Conservation (phyloP, 192 early-diverging fungal species). For the Dispira simplex region DNA sequence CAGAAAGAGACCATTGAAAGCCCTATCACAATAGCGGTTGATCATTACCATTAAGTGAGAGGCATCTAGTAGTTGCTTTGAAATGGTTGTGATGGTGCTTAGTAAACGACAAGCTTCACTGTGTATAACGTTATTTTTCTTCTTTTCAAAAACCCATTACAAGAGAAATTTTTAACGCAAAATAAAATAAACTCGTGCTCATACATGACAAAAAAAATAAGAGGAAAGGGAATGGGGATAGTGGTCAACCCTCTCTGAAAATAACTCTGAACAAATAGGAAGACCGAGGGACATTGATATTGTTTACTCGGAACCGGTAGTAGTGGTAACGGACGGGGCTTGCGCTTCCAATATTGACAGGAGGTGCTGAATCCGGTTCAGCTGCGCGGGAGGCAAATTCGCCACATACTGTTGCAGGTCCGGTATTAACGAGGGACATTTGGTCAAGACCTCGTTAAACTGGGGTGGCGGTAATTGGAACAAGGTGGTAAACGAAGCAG, state of each 20-base stretch:
- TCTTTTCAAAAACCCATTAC: too few relatives aligned
- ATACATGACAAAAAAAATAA: not conserved
- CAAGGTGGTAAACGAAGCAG: not conserved
- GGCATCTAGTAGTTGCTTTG: too few relatives aligned
- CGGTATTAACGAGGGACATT: not conserved
- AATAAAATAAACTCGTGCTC: not conserved
- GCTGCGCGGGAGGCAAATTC: not conserved
- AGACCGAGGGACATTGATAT: not conserved
- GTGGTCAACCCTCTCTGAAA: not conserved
- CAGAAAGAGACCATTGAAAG: too few relatives aligned
- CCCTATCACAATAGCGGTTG: too few relatives aligned
- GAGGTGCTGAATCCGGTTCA: constrained; percentile 2
- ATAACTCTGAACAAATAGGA: not conserved
- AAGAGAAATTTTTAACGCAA: not conserved
- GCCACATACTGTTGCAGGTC: not conserved
- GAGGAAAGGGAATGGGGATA: not conserved
- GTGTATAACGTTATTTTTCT: too few relatives aligned
- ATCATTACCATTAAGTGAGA: too few relatives aligned
- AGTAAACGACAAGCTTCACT: too few relatives aligned
- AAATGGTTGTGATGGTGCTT: too few relatives aligned
- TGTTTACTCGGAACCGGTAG: too few relatives aligned
- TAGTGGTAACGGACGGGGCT: too few relatives aligned
- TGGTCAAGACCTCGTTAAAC: not conserved
- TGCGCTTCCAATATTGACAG: not conserved
- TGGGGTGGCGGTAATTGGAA: not conserved